Conservation (phyloP, 2,329 filamentous ascomycete genomes). For the Fusarium liriodendri region DNA sequence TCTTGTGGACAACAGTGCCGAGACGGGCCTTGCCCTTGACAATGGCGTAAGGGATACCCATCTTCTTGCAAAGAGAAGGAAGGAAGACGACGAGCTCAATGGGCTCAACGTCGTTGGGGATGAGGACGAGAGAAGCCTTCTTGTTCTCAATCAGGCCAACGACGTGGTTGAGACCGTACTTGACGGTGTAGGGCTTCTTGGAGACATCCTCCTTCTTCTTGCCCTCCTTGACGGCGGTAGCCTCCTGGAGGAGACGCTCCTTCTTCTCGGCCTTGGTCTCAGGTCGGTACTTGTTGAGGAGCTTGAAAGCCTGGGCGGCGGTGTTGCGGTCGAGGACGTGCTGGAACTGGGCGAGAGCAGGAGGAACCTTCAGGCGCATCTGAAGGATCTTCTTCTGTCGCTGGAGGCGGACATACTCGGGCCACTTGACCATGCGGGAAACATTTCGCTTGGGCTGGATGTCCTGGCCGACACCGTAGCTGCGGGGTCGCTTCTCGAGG, state of each 20-base stretch:
- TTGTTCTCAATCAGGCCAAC: slow-evolving; percentile 98
- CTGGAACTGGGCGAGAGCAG: slow-evolving; percentile 97
- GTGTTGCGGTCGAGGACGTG: slow-evolving; percentile 97
- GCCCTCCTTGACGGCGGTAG: slow-evolving; percentile 95
- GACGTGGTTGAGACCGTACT: slow-evolving; percentile 99
- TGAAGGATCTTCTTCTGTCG: slow-evolving; percentile 95
- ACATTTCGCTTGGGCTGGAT: slow-evolving; percentile 97
- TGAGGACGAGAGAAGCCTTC: slow-evolving; percentile 98
- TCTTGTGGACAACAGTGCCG: slow-evolving; percentile 99
- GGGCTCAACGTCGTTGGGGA: slow-evolving; percentile 99
- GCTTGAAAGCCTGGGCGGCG: slow-evolving; percentile 96
- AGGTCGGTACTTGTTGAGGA: slow-evolving; percentile 99
- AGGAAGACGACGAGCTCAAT: slow-evolving; percentile 99
- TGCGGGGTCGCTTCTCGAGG: slow-evolving; percentile 96
- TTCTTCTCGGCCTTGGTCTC: slow-evolving; percentile 99
- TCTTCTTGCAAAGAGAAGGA: slow-evolving; percentile 99
- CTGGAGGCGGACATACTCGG: slow-evolving; percentile 98
- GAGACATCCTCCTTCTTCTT: slow-evolving; percentile 99
- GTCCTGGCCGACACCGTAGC: slow-evolving; percentile 99
- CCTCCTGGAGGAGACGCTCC: slow-evolving; percentile 98
- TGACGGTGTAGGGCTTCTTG: slow-evolving; percentile 99
- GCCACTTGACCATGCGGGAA: slow-evolving; percentile 99
- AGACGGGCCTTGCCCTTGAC: slow-evolving; percentile 99
- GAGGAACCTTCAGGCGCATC: slow-evolving; percentile 98
- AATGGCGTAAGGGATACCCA: slow-evolving; percentile 99